Percentiles rank a stretch among this genome's conserved stretches.
phyloP scores from a whole-genome alignment of 768 basidiomycete species.

The Phylloporus arenicola region DNA sequence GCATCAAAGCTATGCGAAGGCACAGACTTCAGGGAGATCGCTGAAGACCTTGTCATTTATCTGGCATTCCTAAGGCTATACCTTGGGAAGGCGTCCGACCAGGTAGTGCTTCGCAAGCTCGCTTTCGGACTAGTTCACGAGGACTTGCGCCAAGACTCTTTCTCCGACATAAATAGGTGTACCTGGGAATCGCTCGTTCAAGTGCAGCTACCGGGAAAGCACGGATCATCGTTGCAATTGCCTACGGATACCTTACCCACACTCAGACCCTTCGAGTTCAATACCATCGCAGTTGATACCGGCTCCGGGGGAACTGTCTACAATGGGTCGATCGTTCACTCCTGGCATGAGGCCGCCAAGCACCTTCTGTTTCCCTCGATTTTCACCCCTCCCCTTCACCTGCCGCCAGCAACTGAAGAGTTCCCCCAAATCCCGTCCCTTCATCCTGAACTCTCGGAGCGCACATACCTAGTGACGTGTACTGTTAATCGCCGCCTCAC shows the following conservation, averaged over 20 bases:
- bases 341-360: slow-evolving; percentile 85
- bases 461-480: slow-evolving; percentile 90
- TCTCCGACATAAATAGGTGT: slow-evolving; percentile 49
- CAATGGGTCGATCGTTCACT: slow-evolving; percentile 55
- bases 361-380: slow-evolving; percentile 84
- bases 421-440: slow-evolving; percentile 62
- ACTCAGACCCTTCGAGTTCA: slow-evolving; percentile 61
- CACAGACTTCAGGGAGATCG: slow-evolving; percentile 34
- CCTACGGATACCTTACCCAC: slow-evolving; percentile 22
- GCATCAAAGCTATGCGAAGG: slow-evolving; percentile 33
- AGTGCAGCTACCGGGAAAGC: slow-evolving; percentile 38
- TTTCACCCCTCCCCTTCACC: slow-evolving; percentile 50
- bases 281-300: slow-evolving; percentile 67
- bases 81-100: slow-evolving; percentile 57
- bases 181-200: slow-evolving; percentile 67
- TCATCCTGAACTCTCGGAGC: slow-evolving; percentile 82
- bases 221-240: slow-evolving; percentile 15
- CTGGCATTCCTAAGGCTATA: slow-evolving; percentile 84
- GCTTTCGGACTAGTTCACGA: slow-evolving; percentile 44
- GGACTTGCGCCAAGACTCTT: slow-evolving; percentile 34
- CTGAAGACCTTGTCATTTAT: slow-evolving; percentile 59
- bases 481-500: slow-evolving; percentile 93
- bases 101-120: slow-evolving; percentile 48
- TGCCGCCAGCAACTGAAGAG: slow-evolving; percentile 32
- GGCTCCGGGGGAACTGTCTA: slow-evolving; percentile 52